phyloP scores from a whole-genome alignment of 768 basidiomycete species.

The Dentipellis fragilis region DNA sequence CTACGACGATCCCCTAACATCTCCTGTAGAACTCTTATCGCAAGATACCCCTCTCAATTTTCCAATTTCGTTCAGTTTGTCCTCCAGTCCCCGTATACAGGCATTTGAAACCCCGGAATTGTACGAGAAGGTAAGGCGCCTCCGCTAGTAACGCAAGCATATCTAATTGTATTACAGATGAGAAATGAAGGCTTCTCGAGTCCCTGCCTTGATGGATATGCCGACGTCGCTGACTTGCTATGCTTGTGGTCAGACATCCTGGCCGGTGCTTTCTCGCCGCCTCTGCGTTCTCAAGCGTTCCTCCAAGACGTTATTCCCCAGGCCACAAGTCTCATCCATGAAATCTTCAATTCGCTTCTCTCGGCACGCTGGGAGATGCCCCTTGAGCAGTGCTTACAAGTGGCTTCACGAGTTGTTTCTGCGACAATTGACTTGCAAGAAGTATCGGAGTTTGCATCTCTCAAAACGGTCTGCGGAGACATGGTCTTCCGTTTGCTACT shows the following conservation, averaged over 20 bases:
- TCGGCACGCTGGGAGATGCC: constrained; percentile 28
- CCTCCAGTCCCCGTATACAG: not conserved
- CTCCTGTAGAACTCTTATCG: not conserved
- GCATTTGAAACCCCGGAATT: not conserved
- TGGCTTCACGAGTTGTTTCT: constrained; percentile 31
- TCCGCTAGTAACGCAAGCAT: not conserved
- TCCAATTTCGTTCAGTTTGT: not conserved
- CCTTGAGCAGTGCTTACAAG: constrained; percentile 24
- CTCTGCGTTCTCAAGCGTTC: constrained; percentile 38
- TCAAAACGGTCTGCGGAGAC: constrained; percentile 1
- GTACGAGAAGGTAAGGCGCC: not conserved
- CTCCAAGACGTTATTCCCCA: constrained; percentile 37
- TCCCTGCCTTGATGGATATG: constrained; percentile 14
- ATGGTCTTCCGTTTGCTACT: constrained; percentile 10
- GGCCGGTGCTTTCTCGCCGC: constrained; percentile 29
- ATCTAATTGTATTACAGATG: not conserved
- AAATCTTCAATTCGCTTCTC: constrained; percentile 33
- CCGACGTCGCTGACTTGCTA: constrained; percentile 37
- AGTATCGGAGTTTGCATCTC: not conserved
- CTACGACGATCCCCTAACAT: not conserved
- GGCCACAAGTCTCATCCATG: constrained; percentile 28
- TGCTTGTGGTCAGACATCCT: constrained; percentile 36
- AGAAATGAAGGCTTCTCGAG: constrained; percentile 14
- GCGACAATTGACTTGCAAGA: constrained; percentile 8
- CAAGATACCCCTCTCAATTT: not conserved